Evolutionary conservation across 73 alveolate species (phyloP).

Genomic region (Blepharisma stoltei): DNA sequence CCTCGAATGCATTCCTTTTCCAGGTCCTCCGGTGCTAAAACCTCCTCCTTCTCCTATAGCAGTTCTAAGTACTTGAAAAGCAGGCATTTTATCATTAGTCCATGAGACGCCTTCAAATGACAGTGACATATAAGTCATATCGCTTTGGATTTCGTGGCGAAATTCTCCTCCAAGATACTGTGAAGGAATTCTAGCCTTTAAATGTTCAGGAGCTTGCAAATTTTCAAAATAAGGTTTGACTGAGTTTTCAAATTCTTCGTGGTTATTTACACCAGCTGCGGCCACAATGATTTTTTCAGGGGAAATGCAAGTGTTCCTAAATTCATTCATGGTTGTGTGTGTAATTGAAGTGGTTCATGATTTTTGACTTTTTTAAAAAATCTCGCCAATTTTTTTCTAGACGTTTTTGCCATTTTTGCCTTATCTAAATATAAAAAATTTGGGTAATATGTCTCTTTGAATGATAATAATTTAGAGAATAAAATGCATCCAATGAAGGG

Average conservation of each 20-base stretch:
- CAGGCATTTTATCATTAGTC: conserved; percentile 43
- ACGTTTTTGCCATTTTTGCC: too few species aligned
- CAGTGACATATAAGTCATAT: conserved; percentile 40
- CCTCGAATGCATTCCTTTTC: conserved; percentile 79
- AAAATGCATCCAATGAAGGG: too few species aligned
- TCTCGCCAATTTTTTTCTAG: too few species aligned
- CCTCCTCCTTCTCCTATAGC: conserved; percentile 57
- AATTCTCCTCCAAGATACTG: conserved; percentile 51
- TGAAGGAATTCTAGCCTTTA: conserved; percentile 33
- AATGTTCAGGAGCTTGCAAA: conserved; percentile 34
- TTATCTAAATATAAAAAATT: too few species aligned
- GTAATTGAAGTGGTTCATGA: too few species aligned
- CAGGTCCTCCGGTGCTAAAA: conserved; percentile 77
- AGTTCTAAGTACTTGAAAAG: conserved; percentile 41
- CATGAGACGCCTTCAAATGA: conserved; percentile 52
- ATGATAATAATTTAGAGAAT: too few species aligned
- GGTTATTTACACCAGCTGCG: conserved; percentile 57
- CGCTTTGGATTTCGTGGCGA: conserved; percentile 38
- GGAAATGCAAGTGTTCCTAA: conserved; percentile 41
- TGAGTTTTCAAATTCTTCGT: conserved; percentile 43
- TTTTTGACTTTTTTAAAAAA: too few species aligned
- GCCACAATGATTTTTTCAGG: conserved; percentile 48
- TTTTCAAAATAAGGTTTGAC: conserved; percentile 41
- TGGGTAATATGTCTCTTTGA: too few species aligned
- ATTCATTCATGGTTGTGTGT: conserved; percentile 40